Evolutionary conservation across 805 yeast genomes (phyloP), one percentile per base, ranked within the genome.

Genomic region (Tetrapisispora arboricola): DNA sequence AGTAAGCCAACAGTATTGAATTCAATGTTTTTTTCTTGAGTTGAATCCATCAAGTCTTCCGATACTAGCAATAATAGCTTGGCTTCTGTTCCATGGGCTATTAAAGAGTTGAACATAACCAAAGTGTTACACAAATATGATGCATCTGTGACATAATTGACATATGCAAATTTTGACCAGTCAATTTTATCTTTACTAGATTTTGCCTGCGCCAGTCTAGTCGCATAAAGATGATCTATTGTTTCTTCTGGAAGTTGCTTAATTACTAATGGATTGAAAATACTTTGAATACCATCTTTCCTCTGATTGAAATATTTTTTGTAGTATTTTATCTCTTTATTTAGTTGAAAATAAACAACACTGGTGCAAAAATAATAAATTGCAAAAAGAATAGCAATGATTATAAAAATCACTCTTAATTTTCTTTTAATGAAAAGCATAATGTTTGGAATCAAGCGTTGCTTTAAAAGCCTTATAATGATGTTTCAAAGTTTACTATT

Each of bases 141-240:
- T 11, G 63, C 48, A 41, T 70, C 64, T 0, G 84, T 75, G 4
- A 80, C 82, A 55, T 78, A 78, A 39, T 74, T 74, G 5, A 77
- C 74, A 51, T 79, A 79, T 0, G 82, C 84, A 31, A 56, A 63
- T 41, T 63, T 60, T 1, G 55, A 32, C 76, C 76, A 71, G 27
- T 67, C 60, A 2, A 69, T 58, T 0, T 40, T 33, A 2, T 53
- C 44, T 8, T 44, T 22, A 1, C 46, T 45, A 11, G 49, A 42
- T 6, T 43, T 35, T 7, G 34, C 44, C 12, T 36, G 38, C 5
- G 44, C 38, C 25, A 52, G 21, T 17, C 40, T 37, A 11, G 31
- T 15, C 7, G 38, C 34, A 33, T 56, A 57, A 5, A 58, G 31
- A 2, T 40, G 47, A 44, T 55, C 58, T 16, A 58, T 57, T 1